Percentiles rank a stretch among this genome's conserved stretches.
Evolutionary conservation across 2,329 filamentous ascomycete species (phyloP).

Genomic region (Rhynchosporium agropyri): DNA sequence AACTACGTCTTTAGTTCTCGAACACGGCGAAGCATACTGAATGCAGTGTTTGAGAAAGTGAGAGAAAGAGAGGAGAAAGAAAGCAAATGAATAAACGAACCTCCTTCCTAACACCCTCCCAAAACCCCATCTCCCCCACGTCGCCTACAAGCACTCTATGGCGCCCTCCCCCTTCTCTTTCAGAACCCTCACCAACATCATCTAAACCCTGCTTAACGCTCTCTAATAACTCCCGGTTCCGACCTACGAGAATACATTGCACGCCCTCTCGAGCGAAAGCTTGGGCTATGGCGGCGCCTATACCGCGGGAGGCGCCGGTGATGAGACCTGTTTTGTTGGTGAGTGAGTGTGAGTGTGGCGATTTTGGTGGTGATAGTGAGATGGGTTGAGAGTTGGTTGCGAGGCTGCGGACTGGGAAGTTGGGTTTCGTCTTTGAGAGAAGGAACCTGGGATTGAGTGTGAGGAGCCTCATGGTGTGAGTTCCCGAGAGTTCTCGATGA

Average conservation of each 20-base stretch:
- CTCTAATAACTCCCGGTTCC: slow-evolving; percentile 62
- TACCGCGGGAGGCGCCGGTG: slow-evolving; percentile 71
- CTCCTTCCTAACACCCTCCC: slow-evolving; percentile 33
- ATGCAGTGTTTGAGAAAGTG: too few relatives aligned
- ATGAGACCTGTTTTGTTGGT: slow-evolving; percentile 52
- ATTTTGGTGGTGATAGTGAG: background rate
- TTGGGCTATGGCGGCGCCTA: slow-evolving; percentile 67
- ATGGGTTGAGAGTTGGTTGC: background rate
- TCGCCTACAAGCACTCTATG: slow-evolving; percentile 38
- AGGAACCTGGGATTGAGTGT: background rate
- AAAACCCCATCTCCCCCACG: slow-evolving; percentile 37
- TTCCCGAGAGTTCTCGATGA: background rate
- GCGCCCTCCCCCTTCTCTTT: slow-evolving; percentile 10
- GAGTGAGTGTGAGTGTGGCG: slow-evolving; percentile 1
- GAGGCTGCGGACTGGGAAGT: background rate
- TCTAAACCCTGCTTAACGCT: slow-evolving; percentile 53
- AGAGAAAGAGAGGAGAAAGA: background rate
- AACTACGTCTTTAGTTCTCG: too few relatives aligned
- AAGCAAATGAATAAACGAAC: slow-evolving; percentile 27
- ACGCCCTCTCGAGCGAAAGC: slow-evolving; percentile 67
- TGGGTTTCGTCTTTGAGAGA: background rate
- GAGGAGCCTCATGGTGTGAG: background rate
- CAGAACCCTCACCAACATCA: slow-evolving; percentile 1
- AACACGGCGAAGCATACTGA: too few relatives aligned
- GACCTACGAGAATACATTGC: slow-evolving; percentile 62